A percentile compares a stretch with the other conserved stretches of the same genome.
These are phyloP conservation scores for Passiflora organensis DNA, from an alignment of 345 rosid genomes.

Conservation along the genomic window DNA sequence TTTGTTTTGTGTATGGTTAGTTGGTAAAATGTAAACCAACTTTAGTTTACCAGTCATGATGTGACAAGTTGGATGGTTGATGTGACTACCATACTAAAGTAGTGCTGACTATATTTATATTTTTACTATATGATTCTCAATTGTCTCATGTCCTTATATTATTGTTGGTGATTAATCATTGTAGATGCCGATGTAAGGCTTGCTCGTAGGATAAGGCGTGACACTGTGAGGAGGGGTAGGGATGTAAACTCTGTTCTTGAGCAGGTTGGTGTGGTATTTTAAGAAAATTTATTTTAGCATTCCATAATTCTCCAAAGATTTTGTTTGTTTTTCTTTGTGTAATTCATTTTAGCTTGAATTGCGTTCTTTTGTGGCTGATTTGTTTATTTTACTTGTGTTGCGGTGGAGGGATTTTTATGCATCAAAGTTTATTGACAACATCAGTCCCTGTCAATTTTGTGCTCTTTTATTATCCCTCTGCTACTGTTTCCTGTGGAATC, in stretches of 20 bases:
- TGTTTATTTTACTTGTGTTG: background rate
- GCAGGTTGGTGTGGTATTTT: slow-evolving; percentile 48
- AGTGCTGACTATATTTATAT: background rate
- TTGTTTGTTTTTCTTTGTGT: background rate
- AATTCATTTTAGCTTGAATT: background rate
- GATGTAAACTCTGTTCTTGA: slow-evolving; percentile 95
- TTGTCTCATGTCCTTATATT: background rate
- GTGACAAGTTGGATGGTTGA: background rate
- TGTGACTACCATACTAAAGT: background rate
- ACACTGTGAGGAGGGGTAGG: slow-evolving; percentile 94
- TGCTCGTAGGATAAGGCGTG: slow-evolving; percentile 98
- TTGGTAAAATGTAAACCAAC: no score
- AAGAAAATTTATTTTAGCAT: background rate
- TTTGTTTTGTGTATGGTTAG: no score
- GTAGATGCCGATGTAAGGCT: slow-evolving; percentile 99
- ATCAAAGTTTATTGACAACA: background rate
- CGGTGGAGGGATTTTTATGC: background rate
- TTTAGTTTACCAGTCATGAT: background rate
- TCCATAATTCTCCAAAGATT: no score
- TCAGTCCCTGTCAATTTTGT: no score
- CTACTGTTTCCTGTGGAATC: no score
- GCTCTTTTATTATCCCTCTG: no score
- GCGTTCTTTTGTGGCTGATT: background rate
- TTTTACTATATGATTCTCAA: background rate
- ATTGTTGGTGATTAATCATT: slow-evolving; percentile 25